These are phyloP conservation scores for Xylariaceae sp. DNA, from an alignment of 2,329 filamentous ascomycete species.

Conservation along the genomic window DNA sequence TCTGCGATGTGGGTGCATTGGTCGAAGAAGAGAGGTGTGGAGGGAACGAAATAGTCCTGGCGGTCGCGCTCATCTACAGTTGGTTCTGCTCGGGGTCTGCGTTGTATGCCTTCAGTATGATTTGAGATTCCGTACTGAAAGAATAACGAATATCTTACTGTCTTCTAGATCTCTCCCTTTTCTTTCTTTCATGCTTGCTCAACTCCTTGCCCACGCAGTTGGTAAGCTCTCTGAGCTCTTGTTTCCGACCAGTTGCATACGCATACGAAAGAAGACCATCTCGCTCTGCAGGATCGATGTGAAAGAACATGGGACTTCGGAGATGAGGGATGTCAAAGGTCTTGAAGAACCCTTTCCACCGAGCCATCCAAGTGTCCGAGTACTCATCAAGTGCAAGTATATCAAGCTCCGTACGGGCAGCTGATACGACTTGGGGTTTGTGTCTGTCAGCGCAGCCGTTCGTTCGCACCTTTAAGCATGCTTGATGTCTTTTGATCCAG, in stretches of 20 bases:
- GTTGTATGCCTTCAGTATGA: slow-evolving; percentile 19
- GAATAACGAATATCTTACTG: slow-evolving; percentile 35
- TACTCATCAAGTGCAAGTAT: slow-evolving; percentile 66
- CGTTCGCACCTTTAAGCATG: slow-evolving; percentile 51
- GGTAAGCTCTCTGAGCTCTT: slow-evolving; percentile 64
- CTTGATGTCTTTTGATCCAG: slow-evolving; percentile 64
- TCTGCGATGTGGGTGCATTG: slow-evolving; percentile 56
- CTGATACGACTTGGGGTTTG: slow-evolving; percentile 27
- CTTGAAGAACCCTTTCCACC: slow-evolving; percentile 67
- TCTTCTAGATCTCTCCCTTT: slow-evolving; percentile 40
- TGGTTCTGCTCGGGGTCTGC: slow-evolving; percentile 43
- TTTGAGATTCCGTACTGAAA: neutral
- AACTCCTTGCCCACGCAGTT: slow-evolving; percentile 76
- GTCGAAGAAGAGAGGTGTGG: slow-evolving; percentile 56
- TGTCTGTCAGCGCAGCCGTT: slow-evolving; percentile 34
- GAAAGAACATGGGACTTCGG: slow-evolving; percentile 79
- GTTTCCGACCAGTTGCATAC: slow-evolving; percentile 55
- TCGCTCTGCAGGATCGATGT: slow-evolving; percentile 70
- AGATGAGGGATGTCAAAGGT: slow-evolving; percentile 67
- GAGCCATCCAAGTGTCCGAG: slow-evolving; percentile 61
- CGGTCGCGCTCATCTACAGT: slow-evolving; percentile 63
- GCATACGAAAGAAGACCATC: slow-evolving; percentile 70
- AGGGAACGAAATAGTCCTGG: slow-evolving; percentile 67
- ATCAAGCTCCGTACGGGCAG: slow-evolving; percentile 21
- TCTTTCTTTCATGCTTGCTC: slow-evolving; percentile 76